These are phyloP conservation scores for Terfezia claveryi DNA, from an alignment of 495 filamentous ascomycete genomes.

Conservation along the genomic window DNA sequence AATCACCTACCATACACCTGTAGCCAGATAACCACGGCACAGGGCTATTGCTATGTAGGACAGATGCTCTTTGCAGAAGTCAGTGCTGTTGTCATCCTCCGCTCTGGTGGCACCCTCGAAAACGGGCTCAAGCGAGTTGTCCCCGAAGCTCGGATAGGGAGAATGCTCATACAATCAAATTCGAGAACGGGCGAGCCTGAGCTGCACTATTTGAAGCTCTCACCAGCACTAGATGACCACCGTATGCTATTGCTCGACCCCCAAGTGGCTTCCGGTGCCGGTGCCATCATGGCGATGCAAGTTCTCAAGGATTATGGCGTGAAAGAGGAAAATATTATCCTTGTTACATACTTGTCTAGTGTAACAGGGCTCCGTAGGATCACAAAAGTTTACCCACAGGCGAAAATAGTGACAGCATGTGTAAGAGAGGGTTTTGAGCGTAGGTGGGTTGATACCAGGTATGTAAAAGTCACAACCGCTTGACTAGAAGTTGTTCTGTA, in stretches of 20 bases:
- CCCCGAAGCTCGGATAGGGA: slow-evolving; percentile 74
- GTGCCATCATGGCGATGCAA: slow-evolving; percentile 87
- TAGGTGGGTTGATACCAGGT: slow-evolving; percentile 47
- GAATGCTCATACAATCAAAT: slow-evolving; percentile 77
- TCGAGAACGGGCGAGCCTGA: slow-evolving; percentile 68
- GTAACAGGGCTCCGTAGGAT: slow-evolving; percentile 59
- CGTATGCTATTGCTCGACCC: slow-evolving; percentile 72
- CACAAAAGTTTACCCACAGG: slow-evolving; percentile 63
- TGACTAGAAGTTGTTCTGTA: background rate
- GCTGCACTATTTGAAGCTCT: slow-evolving; percentile 65
- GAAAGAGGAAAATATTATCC: slow-evolving; percentile 60
- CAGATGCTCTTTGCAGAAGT: slow-evolving; percentile 24
- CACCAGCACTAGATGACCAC: slow-evolving; percentile 46
- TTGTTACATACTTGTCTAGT: slow-evolving; percentile 74
- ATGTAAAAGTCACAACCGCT: background rate
- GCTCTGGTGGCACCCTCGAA: slow-evolving; percentile 71
- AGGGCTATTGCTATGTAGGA: background rate
- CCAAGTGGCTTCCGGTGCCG: slow-evolving; percentile 83
- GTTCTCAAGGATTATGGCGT: slow-evolving; percentile 89
- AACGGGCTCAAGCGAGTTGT: slow-evolving; percentile 71
- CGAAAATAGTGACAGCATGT: slow-evolving; percentile 61
- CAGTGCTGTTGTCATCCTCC: slow-evolving; percentile 69
- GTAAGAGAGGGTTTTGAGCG: slow-evolving; percentile 51
- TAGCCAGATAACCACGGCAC: background rate
- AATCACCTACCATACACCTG: slow-evolving; percentile 29